Evolutionary conservation across 2,329 filamentous ascomycete genomes (phyloP), one percentile per base, ranked within the genome.

Genomic region (Bimuria novae-zelandiae): DNA sequence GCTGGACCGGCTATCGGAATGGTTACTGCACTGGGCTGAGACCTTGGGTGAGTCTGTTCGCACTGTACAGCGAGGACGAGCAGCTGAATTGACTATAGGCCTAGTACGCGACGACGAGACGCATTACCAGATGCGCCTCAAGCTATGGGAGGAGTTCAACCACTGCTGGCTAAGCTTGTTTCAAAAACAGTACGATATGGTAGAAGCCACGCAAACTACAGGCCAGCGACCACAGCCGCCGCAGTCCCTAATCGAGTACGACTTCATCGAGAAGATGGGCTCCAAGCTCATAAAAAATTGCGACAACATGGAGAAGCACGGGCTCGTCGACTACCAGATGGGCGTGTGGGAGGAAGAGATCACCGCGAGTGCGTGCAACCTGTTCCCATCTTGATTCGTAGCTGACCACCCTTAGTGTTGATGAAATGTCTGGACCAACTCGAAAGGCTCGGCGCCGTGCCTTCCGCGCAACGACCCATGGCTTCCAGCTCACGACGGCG

Each of bases 311-410:
- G 93, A 97, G 74, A 87, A 89, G 61, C 88, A 95, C 69, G 94
- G 94, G n/a, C 78, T 99, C 42, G 91, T 99, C 10, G 94, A 99
- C 76, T 99, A 97, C 72, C 89, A 97, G 68, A 95, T 96, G 77
- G 94, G 94, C 7, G 90, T 97, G 22, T 95, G 91, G 84, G 94
- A 97, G 75, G 92, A 97, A 70, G 86, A 90, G 68, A 97, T 97
- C 63, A 84, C 94, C 63, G 83, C 84, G 53, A 82, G 92, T 96
- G 79, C 76, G 89, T 81, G 21, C 10, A 27, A 41, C 16, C 23
- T 21, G 33, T 14, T 32, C 14, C 33, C 4, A 17, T 32, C 43
- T 12, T 7, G 33, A 23, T 19, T 37, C 21, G 6, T 17, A 33
- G 27, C 39, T 60, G 62, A 56, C 64, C 45, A 51, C 58, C 22